A percentile compares a stretch with the other conserved stretches of the same genome.
phyloP scores from a whole-genome alignment of 2,329 filamentous ascomycete genomes.

The Colletotrichum lindemuthianum region DNA sequence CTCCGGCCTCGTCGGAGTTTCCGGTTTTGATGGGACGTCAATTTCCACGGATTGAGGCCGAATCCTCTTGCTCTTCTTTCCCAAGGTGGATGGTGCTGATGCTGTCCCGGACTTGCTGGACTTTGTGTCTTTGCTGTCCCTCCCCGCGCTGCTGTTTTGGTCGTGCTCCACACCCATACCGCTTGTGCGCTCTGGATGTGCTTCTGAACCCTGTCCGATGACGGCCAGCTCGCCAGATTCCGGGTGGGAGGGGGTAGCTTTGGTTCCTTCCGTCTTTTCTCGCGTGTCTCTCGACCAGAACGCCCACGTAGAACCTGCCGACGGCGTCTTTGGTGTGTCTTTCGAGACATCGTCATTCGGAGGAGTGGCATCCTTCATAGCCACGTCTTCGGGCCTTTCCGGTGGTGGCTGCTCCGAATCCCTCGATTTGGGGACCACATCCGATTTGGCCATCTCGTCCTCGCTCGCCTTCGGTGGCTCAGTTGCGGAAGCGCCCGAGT shows the following conservation, averaged over 20 bases:
- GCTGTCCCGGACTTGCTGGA: conserved; percentile 40
- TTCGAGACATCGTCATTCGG: conserved; percentile 39
- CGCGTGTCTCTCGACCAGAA: conserved; percentile 77
- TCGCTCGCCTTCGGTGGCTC: conserved; percentile 6
- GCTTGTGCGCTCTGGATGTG: conserved; percentile 60
- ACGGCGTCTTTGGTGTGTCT: conserved; percentile 49
- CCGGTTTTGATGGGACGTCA: conserved; percentile 49
- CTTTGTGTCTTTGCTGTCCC: conserved; percentile 43
- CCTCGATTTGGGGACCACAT: conserved; percentile 28
- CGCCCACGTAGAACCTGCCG: conserved; percentile 76
- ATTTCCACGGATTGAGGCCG: conserved; percentile 60
- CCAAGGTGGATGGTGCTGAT: conserved; percentile 40
- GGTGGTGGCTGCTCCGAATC: conserved; percentile 32
- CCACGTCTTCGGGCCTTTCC: conserved; percentile 52
- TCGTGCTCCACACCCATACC: conserved; percentile 51
- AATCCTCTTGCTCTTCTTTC: conserved; percentile 56
- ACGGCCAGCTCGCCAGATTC: conserved; percentile 66
- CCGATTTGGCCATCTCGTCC: conserved; percentile 18
- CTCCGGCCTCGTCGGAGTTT: conserved; percentile 46
- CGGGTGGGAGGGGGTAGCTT: conserved; percentile 37
- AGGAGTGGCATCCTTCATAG: conserved; percentile 54
- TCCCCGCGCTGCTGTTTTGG: conserved; percentile 47
- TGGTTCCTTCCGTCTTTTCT: conserved; percentile 47
- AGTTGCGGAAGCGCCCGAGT: conserved; percentile 37
- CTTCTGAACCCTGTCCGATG: conserved; percentile 65